Evolutionary conservation across 306 rosid genomes (phyloP), one percentile per base, ranked within the genome.

Genomic region (Castanea mollissima): DNA sequence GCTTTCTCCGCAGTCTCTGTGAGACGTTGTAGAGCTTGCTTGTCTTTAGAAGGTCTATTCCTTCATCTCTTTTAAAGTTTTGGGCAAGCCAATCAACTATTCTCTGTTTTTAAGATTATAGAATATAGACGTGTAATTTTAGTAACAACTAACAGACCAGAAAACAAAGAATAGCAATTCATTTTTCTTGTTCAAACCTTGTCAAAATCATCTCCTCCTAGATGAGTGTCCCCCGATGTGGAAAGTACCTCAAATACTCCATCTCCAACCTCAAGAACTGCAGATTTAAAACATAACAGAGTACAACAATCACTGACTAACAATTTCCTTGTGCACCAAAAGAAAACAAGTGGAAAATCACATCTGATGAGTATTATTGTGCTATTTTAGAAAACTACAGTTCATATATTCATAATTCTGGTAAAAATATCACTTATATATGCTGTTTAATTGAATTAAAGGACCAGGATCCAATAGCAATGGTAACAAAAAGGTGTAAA

Each of bases 161-260:
- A 49, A 29, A 34, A 65, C 19, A 56, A 46, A 25, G 10, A 34
- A 51, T 6, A 57, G 16, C 15, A 34, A 55, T 19, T 15, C 23
- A 6, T 31, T 20, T 19, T 46, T 15, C 70, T 16, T 31, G 70
- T 64, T 64, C 63, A 3, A 63, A 94, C 99, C 97, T 95, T 95
- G 64, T 95, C 99, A 41, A 95, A 95, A 85, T 95, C 99, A 85
- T 95, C 99, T 71, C 99, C 99, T 31, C 99, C 99, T 88, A 95
- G 85, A 84, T 92, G 99, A 3, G 99, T 95, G 71, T 95, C 99
- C 20, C 99, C 98, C 34, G 99, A 92, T 8, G 98, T 92, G 68
- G 99, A 95, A 38, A 95, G 88, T 82, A 95, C 99, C 81, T 95
- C 99, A 80, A 95, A 95, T 44, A 95, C 99, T 62, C 99, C 99